Base-by-base conservation (phyloP, 257 asterid species). In the Jacaranda mimosifolia region DNA sequence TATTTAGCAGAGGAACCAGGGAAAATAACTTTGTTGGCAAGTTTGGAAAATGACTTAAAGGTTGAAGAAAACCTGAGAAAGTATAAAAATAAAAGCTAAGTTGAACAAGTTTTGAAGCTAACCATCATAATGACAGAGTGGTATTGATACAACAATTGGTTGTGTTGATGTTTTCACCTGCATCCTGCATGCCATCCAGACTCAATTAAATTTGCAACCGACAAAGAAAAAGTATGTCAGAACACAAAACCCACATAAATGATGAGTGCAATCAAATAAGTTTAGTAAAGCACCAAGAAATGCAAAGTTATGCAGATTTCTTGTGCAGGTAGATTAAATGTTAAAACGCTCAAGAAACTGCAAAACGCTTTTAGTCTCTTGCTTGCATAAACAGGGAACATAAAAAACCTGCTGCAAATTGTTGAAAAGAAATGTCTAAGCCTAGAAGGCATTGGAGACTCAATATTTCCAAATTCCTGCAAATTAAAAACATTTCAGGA, bases 391-490 rank as follows among this genome's bases (percentile, higher is more conserved):
- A 62, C 56, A n/a, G 40, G 72, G 64, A 21, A 64, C 71, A 21
- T 56, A 63, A 74, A 81, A 48, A 35, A 93, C 99, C 98, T 93
- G 93, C 75, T 86, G 85, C 90, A 96, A 75, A 96, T 90, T 72
- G 98, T 96, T 73, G 97, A 79, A 86, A 88, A 96, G 91, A 96
- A 96, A 86, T 90, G 97, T 78, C 93, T 86, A 77, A 93, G 94
- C 81, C 97, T 91, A 75, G 98, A 89, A 82, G 94, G 82, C 97
- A 93, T 84, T 21, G 98, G 99, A 72, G 99, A 91, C 77, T 93
- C 98, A 60, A 96, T 87, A 80, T 90, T 96, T 72, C 99, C 99
- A 81, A 96, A 96, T 80, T 95, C 99, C 99, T 95, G 90, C 79
- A 81, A 45, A 82, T 52, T 9, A 15, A 51, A 77, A 74, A 21